Evolutionary conservation across 2,329 filamentous ascomycete species (phyloP).

Genomic region (Ploettnerulaceae sp.): DNA sequence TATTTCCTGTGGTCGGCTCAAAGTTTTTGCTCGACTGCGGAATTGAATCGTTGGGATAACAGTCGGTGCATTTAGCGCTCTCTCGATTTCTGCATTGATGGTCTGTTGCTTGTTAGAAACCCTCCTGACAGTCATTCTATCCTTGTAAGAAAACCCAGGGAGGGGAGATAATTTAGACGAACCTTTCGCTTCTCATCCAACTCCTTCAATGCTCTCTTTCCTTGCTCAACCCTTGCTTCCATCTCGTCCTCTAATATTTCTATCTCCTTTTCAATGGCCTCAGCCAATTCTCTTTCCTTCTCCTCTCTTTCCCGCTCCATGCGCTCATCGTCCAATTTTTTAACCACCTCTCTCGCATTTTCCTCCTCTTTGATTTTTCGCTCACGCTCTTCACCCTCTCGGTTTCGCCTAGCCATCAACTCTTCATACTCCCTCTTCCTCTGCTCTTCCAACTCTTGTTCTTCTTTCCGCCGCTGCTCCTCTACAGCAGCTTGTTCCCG

Average conservation of each 20-base stretch:
- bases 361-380: slow-evolving; percentile 15
- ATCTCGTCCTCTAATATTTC: slow-evolving; percentile 30
- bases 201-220: slow-evolving; percentile 21
- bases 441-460: slow-evolving; percentile 15
- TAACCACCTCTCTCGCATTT: slow-evolving; percentile 12
- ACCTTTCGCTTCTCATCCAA: slow-evolving; percentile 29
- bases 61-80: slow-evolving; percentile 23
- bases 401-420: slow-evolving; percentile 15
- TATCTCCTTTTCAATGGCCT: slow-evolving; percentile 25
- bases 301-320: slow-evolving; percentile 19
- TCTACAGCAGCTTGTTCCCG: slow-evolving; percentile 22
- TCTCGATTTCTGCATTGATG: slow-evolving; percentile 30
- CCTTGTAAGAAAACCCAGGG: too few species aligned
- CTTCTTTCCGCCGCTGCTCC: slow-evolving; percentile 16
- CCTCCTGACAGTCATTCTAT: too few species aligned
- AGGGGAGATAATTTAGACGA: background rate
- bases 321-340: slow-evolving; percentile 23
- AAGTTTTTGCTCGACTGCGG: slow-evolving; percentile 22
- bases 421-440: slow-evolving; percentile 20
- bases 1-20: slow-evolving; percentile 2
- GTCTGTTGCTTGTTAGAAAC: too few species aligned
- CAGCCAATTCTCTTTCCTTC: slow-evolving; percentile 16
- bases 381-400: slow-evolving; percentile 21
- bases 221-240: slow-evolving; percentile 24
- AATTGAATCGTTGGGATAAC: slow-evolving; percentile 26